Conservation (phyloP, 139 green algal species). For the Asterochloris erici region DNA sequence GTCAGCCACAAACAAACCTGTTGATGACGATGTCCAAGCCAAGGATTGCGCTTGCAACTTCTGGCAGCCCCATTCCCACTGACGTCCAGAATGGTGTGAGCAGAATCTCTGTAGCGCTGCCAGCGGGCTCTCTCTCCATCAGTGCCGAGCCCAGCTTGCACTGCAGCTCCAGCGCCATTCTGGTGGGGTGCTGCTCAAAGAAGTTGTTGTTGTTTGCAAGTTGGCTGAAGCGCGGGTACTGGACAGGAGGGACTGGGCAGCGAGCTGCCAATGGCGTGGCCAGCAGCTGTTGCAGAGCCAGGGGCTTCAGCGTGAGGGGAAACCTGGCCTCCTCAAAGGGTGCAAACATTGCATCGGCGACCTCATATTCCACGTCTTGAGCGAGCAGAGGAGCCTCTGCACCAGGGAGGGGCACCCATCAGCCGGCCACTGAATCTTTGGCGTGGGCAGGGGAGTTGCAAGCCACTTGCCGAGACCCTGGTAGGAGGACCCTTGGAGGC, state of each 20-base stretch:
- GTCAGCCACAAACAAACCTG: background rate
- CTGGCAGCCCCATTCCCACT: constrained; percentile 6
- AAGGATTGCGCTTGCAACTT: background rate
- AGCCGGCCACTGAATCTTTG: no score
- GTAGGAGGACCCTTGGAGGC: no score
- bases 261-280: background rate
- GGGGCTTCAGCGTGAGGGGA: background rate
- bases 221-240: background rate
- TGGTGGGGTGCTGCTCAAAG: background rate
- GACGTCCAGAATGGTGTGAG: background rate
- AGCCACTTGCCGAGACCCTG: no score
- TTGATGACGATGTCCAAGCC: background rate
- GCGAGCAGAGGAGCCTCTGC: no score
- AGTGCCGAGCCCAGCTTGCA: no score
- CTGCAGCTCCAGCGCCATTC: background rate
- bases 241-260: background rate
- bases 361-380: no score
- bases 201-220: background rate
- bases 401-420: no score
- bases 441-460: no score
- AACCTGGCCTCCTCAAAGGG: background rate
- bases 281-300: background rate
- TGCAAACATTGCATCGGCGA: background rate
- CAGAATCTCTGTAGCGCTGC: constrained; percentile 1
- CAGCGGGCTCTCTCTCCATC: background rate